Conservation (phyloP, 495 filamentous ascomycete species). For the Staphylotrichum longicolle region DNA sequence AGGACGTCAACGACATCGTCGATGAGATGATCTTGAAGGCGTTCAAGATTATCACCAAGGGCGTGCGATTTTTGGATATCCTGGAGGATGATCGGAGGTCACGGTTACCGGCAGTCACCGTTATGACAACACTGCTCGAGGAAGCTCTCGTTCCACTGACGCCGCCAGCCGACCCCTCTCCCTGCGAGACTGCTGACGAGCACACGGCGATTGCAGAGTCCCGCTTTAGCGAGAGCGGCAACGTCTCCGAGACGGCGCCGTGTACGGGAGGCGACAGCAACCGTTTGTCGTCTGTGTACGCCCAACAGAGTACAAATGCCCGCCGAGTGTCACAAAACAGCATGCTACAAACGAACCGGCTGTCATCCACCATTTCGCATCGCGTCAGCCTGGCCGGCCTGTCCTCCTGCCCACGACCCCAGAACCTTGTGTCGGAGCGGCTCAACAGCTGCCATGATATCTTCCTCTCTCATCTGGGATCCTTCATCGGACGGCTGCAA, state of each 20-base stretch:
- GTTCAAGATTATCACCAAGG: constrained; percentile 89
- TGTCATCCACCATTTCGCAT: constrained; percentile 55
- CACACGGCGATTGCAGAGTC: constrained; percentile 40
- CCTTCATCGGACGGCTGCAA: constrained; percentile 86
- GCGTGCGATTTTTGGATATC: constrained; percentile 87
- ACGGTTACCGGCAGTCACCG: constrained; percentile 49
- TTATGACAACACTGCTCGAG: constrained; percentile 62
- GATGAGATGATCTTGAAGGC: constrained; percentile 92
- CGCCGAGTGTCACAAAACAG: constrained; percentile 42
- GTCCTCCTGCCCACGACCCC: constrained; percentile 42
- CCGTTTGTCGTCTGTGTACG: constrained; percentile 46
- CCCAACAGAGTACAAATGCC: constrained; percentile 35
- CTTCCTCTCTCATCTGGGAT: constrained; percentile 83
- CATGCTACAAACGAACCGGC: constrained; percentile 32
- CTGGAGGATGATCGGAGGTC: constrained; percentile 66
- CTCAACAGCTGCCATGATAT: constrained; percentile 76
- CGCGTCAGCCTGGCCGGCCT: constrained; percentile 51
- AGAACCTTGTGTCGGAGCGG: constrained; percentile 57
- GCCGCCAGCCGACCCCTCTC: constrained; percentile 62
- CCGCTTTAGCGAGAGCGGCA: constrained; percentile 34
- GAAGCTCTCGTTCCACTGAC: constrained; percentile 66
- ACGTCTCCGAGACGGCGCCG: constrained; percentile 30
- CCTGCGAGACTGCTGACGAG: constrained; percentile 37
- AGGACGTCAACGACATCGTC: constrained; percentile 69
- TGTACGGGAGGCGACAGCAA: constrained; percentile 29